Evolutionary conservation across 1,284 basidiomycete genomes (phyloP).

Genomic region (Schizophyllum amplum): DNA sequence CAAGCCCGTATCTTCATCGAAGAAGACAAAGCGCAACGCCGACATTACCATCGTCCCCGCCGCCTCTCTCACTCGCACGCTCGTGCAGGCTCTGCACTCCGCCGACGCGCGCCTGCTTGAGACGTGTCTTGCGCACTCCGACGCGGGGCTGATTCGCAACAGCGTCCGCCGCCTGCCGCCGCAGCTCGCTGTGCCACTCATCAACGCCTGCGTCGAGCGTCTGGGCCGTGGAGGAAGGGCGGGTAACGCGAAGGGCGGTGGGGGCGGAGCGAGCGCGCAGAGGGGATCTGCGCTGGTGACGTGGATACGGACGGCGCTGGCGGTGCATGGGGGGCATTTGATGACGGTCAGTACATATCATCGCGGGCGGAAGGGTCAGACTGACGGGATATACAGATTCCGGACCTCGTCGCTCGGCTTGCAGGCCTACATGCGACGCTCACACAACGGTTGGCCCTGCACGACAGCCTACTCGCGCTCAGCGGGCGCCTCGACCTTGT

Average conservation of each 20-base stretch:
- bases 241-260: conserved; percentile 71
- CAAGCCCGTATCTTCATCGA: conserved; percentile 18
- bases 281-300: conserved; percentile 76
- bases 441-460: conserved; percentile 71
- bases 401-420: conserved; percentile 77
- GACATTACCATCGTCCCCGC: conserved; percentile 58
- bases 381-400: conserved; percentile 47
- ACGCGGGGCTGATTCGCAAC: conserved; percentile 75
- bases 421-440: conserved; percentile 82
- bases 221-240: conserved; percentile 73
- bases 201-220: conserved; percentile 86
- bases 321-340: conserved; percentile 86
- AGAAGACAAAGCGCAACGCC: conserved; percentile 22
- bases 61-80: conserved; percentile 86
- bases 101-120: conserved; percentile 86
- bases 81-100: conserved; percentile 96
- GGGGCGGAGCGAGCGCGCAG: conserved; percentile 79
- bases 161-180: conserved; percentile 86
- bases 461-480: conserved; percentile 80
- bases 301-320: conserved; percentile 87
- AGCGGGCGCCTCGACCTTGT: conserved; percentile 91
- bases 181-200: conserved; percentile 82
- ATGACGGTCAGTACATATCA: conserved; percentile 68
- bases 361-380: background rate
- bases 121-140: conserved; percentile 82